A percentile compares a stretch with the other conserved stretches of the same genome.
Conservation (phyloP, 2,329 filamentous ascomycete species). For the Monilinia vaccinii-corymbosi region DNA sequence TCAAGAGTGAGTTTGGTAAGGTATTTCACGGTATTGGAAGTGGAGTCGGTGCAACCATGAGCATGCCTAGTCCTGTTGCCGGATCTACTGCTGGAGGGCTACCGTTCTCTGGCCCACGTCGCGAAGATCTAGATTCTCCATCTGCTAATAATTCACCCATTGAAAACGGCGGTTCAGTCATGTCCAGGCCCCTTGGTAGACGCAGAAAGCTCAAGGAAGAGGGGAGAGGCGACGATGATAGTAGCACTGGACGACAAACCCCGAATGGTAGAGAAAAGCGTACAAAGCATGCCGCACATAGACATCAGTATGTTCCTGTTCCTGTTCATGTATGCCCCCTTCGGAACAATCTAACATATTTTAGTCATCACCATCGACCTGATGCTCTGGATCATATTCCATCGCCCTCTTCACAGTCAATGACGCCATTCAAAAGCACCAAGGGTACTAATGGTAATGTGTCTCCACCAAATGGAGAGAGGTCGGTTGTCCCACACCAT, state of each 20-base stretch:
- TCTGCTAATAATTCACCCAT: conserved; percentile 35
- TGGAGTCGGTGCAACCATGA: conserved; percentile 48
- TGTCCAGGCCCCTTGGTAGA: conserved; percentile 30
- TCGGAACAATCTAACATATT: conserved; percentile 15
- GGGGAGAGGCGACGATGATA: conserved; percentile 59
- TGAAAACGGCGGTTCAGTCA: conserved; percentile 31
- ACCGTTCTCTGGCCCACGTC: conserved; percentile 41
- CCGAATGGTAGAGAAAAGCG: conserved; percentile 54
- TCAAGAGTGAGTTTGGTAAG: conserved; percentile 89
- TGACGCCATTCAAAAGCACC: conserved; percentile 40
- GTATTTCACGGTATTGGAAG: conserved; percentile 92
- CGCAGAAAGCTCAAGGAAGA: conserved; percentile 72
- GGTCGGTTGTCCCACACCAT: conserved; percentile 24
- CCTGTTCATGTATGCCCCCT: conserved; percentile 37
- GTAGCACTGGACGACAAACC: conserved; percentile 51
- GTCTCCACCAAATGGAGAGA: conserved; percentile 34
- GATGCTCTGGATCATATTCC: conserved; percentile 40
- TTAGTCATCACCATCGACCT: conserved; percentile 42
- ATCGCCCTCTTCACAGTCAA: conserved; percentile 35
- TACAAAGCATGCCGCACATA: conserved; percentile 45
- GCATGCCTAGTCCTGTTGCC: conserved; percentile 39
- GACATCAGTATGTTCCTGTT: conserved; percentile 23
- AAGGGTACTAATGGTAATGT: conserved; percentile 38
- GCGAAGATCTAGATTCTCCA: conserved; percentile 42
- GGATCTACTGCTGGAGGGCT: conserved; percentile 40